These are phyloP conservation scores for Aspergillus sp. DNA, from an alignment of 2,329 filamentous ascomycete species.

Conservation along the genomic window DNA sequence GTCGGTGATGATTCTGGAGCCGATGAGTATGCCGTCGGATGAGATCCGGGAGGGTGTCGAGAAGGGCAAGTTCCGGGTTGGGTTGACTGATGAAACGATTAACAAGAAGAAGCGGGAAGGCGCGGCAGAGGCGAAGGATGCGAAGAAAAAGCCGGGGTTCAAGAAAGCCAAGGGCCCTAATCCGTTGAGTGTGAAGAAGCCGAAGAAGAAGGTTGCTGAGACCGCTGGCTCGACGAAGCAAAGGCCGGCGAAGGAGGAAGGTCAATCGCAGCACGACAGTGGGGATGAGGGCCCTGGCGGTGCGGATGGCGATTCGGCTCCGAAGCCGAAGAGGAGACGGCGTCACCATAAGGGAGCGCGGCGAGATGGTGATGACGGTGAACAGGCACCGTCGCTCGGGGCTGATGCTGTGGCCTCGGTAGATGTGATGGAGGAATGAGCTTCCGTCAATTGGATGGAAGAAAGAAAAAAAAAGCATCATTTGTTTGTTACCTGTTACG, in stretches of 20 bases:
- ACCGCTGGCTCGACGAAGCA: slow-evolving; percentile 19
- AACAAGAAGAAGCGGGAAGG: slow-evolving; percentile 36
- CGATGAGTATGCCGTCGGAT: slow-evolving; percentile 46
- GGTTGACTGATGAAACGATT: slow-evolving; percentile 33
- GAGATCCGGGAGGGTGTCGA: slow-evolving; percentile 44
- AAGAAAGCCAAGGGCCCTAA: slow-evolving; percentile 48
- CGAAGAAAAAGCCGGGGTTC: slow-evolving; percentile 31
- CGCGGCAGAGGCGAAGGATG: slow-evolving; percentile 29
- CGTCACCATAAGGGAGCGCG: slow-evolving; percentile 31
- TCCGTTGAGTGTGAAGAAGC: slow-evolving; percentile 50
- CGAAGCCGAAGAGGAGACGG: slow-evolving; percentile 36
- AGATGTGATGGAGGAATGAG: slow-evolving; percentile 18
- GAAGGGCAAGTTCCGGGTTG: slow-evolving; percentile 47
- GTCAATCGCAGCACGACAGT: slow-evolving; percentile 14
- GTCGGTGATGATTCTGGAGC: slow-evolving; percentile 52
- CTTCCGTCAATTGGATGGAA: not conserved
- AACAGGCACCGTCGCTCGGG: not conserved
- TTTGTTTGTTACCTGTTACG: slow-evolving; percentile 20
- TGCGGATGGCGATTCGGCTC: slow-evolving; percentile 21
- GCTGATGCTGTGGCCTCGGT: slow-evolving; percentile 13
- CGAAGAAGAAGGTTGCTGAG: slow-evolving; percentile 37
- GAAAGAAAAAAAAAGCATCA: not conserved
- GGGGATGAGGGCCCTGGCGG: slow-evolving; percentile 20
- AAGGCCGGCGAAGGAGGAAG: slow-evolving; percentile 10
- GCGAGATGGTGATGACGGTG: slow-evolving; percentile 19